Base-by-base conservation (phyloP, 495 filamentous ascomycete genomes). In the Entonaema liquescens region DNA sequence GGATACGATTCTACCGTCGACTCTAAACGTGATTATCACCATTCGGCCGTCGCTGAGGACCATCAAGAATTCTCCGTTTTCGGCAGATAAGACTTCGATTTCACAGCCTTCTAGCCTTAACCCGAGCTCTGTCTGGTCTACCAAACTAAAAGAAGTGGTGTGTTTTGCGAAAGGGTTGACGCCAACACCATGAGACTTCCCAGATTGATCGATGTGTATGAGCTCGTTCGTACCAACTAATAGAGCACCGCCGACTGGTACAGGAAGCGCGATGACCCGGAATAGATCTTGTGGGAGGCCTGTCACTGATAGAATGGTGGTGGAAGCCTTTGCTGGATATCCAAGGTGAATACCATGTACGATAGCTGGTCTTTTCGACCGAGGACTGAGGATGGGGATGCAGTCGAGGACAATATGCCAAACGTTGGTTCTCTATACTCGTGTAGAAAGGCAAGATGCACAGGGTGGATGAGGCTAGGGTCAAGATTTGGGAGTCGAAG, bases 351-450 rank as follows among this genome's bases (percentile, higher is more conserved):
- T 62, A 98, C 94, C 75, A 92, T 91, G 78, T 97, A 99, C 44
- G 89, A 90, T 53, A 95, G 82, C 66, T 89, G 87, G 80, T 98
- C 96, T 71, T 90, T 94, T 66, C 94, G 86, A 74, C 94, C 92
- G 70, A 97, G 82, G 3, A 92, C 89, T 64, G 82, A 83, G 28
- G 93, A 94, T 23, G 92, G 92, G 61, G 86, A 82, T 61, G 85
- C 79, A 55, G 89, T 88, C 1, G 93, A 90, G 61, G 93, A 96
- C 47, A 99, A 80, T 68, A 99, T 93, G 36, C 95, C 95, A 80
- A 99, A 97, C 1, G 95, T 98, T 26, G 95, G 95, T 79, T 97
- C 95, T 65, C 95, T 90, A 78, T 98, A 99, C 81, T 98, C 95
- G 83, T 98, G 88, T 65, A 99, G 85, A 79, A 99, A 99, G 40